Evolutionary conservation across 2,329 filamentous ascomycete species (phyloP), one percentile per base, ranked within the genome.

Genomic region (Elsinoe perseae): DNA sequence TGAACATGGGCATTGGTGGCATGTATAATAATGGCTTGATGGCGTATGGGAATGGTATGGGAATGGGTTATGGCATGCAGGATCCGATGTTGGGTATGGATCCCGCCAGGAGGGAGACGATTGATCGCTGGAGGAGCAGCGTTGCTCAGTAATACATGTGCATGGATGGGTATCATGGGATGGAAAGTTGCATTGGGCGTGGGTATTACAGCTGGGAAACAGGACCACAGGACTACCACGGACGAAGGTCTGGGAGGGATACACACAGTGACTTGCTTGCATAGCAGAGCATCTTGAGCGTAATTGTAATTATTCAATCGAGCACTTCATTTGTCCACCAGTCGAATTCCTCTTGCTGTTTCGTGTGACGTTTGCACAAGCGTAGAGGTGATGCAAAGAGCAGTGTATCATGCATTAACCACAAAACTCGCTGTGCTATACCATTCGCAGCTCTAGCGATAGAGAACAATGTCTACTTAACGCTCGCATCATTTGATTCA

Each of bases 111-210:
- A 71, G 78, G 55, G 79, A 77, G 58, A 70, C 78, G 58, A 82
- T 84, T 68, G 79, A 83, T 70, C 77, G 75, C 30, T 84, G 81
- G 81, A 75, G 80, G 64, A 73, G 78, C 62, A 66, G 70, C 48
- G 66, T 75, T 56, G 63, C 62, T 58, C 63, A 61, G 54, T 61
- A 58, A 43, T 34, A 20, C 10, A 28, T 32, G 14, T 12, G 10
- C 7, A 32, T 21, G 44, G 23, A 12, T 28, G 44, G 44, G 23
- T 16, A 23, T 20, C 16, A 7, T 20, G 44, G 25, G 12, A 32
- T 9, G 12, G 20, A 12, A 28, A 4, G 40, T 5, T 23, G 21
- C 16, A 23, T 21, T 10, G 40, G 40, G 40, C 16, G 23, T 2
- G 40, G 40, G 40, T 10, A 23, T n/a, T n/a, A n/a, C n/a, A n/a